Base-by-base conservation (phyloP, 192 early-diverging fungal genomes). In the Podila clonocystis region DNA sequence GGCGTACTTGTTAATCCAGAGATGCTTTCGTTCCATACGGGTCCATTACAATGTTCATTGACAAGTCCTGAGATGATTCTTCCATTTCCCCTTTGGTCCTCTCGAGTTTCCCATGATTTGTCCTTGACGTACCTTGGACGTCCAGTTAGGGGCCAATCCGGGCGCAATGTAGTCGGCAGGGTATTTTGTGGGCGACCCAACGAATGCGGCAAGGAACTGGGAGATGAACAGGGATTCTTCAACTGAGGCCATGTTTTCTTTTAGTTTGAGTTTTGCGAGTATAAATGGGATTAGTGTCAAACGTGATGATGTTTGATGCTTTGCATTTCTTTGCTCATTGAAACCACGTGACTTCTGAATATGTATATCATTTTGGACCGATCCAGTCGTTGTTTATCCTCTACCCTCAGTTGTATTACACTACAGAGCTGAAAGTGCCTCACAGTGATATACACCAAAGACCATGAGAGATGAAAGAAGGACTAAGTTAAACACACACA, bases 171-270 rank as follows among this genome's bases (percentile, higher is more conserved):
- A 73, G 11, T 72, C 67, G 3, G 65, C 61, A 45, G 77, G 65
- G 70, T 38, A 80, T 62, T 73, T 73, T 62, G 77, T 73, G 1
- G 62, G 34, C 62, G 63, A 66, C 22, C 50, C 33, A 19, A 61
- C 65, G 57, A 65, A 80, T 22, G 67, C 77, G 17, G 71, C 77
- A 59, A 80, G 55, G 67, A 80, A 72, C 70, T 80, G 77, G 13
- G 77, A 68, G 71, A 80, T 80, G 63, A 73, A 80, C 34, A 69
- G 70, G 7, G 77, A 80, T 80, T 80, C 77, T 24, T 80, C 77
- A 30, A 68, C 65, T 13, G 77, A 58, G 9, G 77, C 62, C 77
- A 80, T 80, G 50, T 45, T 62, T 36, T 55, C 52, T 55, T 55
- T 55, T 12, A 24, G 6, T 12, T 52, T 52, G 20, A 5, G 52